phyloP scores from a whole-genome alignment of 176 grass and related monocot genomes.

The Phoenix roebelenii region DNA sequence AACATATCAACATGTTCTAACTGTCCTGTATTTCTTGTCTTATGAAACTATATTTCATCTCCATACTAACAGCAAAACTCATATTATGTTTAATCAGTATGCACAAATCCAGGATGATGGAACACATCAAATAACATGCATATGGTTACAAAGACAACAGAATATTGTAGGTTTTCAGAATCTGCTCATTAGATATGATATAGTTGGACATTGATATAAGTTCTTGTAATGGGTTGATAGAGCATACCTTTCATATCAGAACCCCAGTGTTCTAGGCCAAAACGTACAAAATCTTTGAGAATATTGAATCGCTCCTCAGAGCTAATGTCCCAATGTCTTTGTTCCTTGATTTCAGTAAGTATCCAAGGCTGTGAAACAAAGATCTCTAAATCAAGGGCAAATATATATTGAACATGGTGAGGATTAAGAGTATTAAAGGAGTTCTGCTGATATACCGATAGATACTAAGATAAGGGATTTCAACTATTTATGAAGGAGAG shows the following conservation, averaged over 20 bases:
- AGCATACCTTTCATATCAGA: constrained; percentile 78
- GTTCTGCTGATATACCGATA: not conserved
- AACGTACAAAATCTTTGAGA: constrained; percentile 71
- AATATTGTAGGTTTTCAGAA: too few species aligned
- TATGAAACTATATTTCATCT: too few species aligned
- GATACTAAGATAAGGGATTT: too few species aligned
- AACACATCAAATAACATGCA: too few species aligned
- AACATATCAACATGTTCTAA: too few species aligned
- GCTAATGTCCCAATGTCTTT: constrained; percentile 86
- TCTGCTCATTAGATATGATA: too few species aligned
- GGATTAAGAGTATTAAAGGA: too few species aligned
- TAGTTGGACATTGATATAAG: not conserved
- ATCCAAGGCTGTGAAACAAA: constrained; percentile 66
- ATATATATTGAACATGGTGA: not conserved
- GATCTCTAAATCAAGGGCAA: not conserved
- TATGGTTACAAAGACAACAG: too few species aligned
- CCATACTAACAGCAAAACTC: too few species aligned
- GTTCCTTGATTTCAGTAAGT: constrained; percentile 99
- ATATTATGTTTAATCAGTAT: too few species aligned
- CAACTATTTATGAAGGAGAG: not conserved
- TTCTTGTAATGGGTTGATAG: not conserved
- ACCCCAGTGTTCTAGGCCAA: constrained; percentile 88
- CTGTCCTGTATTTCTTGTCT: too few species aligned
- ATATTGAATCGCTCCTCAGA: constrained; percentile 76
- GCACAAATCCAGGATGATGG: too few species aligned